These are phyloP conservation scores for Fennellomyces sp. DNA, from an alignment of 371 early-diverging fungal species.

Conservation along the genomic window DNA sequence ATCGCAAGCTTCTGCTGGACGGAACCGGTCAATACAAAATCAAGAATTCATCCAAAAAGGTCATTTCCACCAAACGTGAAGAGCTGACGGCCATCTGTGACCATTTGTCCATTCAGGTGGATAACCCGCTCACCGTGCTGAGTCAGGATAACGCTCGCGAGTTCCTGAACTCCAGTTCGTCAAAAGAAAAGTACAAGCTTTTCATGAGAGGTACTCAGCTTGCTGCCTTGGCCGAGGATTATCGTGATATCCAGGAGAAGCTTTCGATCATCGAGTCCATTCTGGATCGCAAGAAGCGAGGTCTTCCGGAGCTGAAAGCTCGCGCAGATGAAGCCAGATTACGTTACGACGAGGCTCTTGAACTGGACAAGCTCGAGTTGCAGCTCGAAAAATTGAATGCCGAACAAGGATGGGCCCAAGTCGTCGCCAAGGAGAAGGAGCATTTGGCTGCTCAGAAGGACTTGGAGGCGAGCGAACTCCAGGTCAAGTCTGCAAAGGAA, in stretches of 20 bases:
- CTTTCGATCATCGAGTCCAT: constrained; percentile 62
- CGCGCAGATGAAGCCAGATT: constrained; percentile 64
- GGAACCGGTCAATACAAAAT: constrained; percentile 78
- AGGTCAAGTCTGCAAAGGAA: not conserved
- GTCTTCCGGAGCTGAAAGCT: constrained; percentile 64
- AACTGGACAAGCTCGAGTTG: constrained; percentile 64
- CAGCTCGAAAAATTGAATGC: constrained; percentile 63
- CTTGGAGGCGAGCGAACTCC: constrained; percentile 9
- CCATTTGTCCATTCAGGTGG: constrained; percentile 88
- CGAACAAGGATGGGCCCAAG: constrained; percentile 80
- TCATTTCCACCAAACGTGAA: constrained; percentile 74
- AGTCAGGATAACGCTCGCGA: constrained; percentile 93
- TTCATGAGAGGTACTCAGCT: constrained; percentile 90
- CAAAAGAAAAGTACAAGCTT: constrained; percentile 87
- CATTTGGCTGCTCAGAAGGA: constrained; percentile 27
- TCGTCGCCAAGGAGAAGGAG: constrained; percentile 46
- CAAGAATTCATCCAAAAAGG: constrained; percentile 60
- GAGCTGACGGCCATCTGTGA: constrained; percentile 86
- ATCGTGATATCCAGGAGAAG: constrained; percentile 66
- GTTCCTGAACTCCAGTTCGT: constrained; percentile 82
- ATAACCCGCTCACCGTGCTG: constrained; percentile 92
- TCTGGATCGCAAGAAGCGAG: constrained; percentile 59
- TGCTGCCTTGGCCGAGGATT: constrained; percentile 74
- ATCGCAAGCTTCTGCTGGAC: constrained; percentile 76
- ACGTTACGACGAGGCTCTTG: constrained; percentile 65